phyloP scores from a whole-genome alignment of 2,329 filamentous ascomycete genomes.

The Moelleriella libera region DNA sequence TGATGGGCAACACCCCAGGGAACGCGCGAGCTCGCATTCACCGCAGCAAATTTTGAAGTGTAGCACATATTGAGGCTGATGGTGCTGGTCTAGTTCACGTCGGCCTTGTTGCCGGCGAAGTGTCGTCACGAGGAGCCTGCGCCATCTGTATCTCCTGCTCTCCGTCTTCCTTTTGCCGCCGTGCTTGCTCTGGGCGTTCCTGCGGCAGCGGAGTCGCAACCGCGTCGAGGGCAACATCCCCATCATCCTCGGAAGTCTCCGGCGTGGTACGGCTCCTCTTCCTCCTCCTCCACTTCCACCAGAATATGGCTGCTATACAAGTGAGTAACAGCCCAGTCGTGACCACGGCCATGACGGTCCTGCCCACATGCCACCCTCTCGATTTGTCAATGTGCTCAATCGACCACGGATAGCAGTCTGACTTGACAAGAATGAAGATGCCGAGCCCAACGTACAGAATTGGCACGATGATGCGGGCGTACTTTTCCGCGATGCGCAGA shows the following conservation, averaged over 20 bases:
- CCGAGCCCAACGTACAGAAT: constrained; percentile 18
- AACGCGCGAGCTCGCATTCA: no score
- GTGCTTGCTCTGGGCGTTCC: no score
- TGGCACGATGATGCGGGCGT: constrained; percentile 12
- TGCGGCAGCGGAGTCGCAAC: background rate
- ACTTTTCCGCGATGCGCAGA: constrained; percentile 11
- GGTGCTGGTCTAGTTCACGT: no score
- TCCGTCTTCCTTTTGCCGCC: no score
- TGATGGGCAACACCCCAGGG: no score
- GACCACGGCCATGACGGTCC: constrained; percentile 6
- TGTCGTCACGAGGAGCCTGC: no score
- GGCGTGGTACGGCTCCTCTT: background rate
- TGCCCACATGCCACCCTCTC: constrained; percentile 2
- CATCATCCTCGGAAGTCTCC: background rate
- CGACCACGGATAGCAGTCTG: constrained; percentile 18
- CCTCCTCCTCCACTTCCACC: constrained; percentile 3
- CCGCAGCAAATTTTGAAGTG: no score
- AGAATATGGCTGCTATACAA: constrained; percentile 4
- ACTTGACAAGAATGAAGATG: constrained; percentile 17
- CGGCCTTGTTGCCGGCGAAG: no score
- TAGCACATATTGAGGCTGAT: no score
- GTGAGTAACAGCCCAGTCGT: constrained; percentile 6
- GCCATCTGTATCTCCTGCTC: no score
- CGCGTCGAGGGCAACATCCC: background rate
- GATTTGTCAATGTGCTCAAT: constrained; percentile 14